Evolutionary conservation across 2,329 filamentous ascomycete genomes (phyloP).

Genomic region (Fusarium zealandicum): DNA sequence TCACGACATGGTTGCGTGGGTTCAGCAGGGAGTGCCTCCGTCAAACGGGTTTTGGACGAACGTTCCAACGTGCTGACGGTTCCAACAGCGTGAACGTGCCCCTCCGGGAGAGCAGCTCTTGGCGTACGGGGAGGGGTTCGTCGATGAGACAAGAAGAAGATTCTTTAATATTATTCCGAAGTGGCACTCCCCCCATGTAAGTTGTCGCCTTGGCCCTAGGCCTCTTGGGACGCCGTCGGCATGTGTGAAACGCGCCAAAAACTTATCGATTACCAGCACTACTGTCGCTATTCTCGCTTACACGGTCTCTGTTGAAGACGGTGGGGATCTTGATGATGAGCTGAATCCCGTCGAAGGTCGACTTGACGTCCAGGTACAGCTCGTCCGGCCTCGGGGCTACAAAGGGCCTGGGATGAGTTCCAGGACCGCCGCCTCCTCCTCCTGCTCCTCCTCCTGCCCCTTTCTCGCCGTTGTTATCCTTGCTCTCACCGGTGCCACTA

Average conservation of each 20-base stretch:
- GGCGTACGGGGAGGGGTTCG: slow-evolving; percentile 36
- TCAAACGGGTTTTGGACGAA: slow-evolving; percentile 4
- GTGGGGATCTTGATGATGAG: slow-evolving; percentile 65
- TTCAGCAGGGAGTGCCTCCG: slow-evolving; percentile 4
- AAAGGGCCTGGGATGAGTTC: slow-evolving; percentile 42
- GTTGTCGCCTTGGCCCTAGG: neutral
- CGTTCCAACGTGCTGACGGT: neutral
- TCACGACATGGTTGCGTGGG: slow-evolving; percentile 16
- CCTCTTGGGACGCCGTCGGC: slow-evolving; percentile 21
- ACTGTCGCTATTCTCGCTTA: slow-evolving; percentile 7
- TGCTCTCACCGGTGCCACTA: slow-evolving; percentile 5
- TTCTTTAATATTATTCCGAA: slow-evolving; percentile 18
- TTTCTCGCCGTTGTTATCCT: slow-evolving; percentile 7
- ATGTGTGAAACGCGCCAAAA: slow-evolving; percentile 31
- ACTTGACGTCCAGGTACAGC: slow-evolving; percentile 64
- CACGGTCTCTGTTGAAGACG: slow-evolving; percentile 53
- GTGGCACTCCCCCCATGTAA: neutral
- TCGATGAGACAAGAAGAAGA: slow-evolving; percentile 30
- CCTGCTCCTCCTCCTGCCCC: neutral
- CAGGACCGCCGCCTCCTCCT: neutral
- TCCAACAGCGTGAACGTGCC: too few species aligned
- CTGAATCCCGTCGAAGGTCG: slow-evolving; percentile 64
- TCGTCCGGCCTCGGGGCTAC: slow-evolving; percentile 52
- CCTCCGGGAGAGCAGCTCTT: neutral
- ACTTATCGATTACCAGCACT: slow-evolving; percentile 26